Percentiles rank a stretch among this genome's conserved stretches.
Conservation (phyloP, 345 rosid species). For the Atalantia buxifolia region DNA sequence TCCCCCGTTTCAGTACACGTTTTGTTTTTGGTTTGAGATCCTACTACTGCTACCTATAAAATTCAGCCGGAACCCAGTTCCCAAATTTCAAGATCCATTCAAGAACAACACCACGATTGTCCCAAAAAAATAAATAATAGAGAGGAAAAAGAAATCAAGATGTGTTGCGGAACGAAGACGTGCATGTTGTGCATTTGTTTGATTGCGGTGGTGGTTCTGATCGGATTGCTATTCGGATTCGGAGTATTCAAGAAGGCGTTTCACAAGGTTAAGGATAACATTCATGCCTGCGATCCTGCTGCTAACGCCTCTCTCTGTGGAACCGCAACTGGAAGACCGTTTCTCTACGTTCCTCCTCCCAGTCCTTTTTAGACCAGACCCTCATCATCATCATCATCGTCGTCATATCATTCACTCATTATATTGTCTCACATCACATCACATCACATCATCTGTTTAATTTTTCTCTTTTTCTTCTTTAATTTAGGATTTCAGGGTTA, state of each 20-base stretch:
- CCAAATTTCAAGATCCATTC: background rate
- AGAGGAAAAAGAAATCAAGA: slow-evolving; percentile 17
- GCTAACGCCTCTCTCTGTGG: background rate
- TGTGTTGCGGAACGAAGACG: slow-evolving; percentile 69
- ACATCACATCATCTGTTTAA: too few relatives aligned
- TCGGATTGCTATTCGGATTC: slow-evolving; percentile 78
- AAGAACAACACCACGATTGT: background rate
- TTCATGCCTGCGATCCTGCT: slow-evolving; percentile 43
- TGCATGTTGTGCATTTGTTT: slow-evolving; percentile 80
- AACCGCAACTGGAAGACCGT: slow-evolving; percentile 38
- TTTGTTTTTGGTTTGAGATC: background rate
- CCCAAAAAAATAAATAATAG: too few relatives aligned
- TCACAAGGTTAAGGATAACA: slow-evolving; percentile 61
- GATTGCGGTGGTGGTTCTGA: slow-evolving; percentile 56
- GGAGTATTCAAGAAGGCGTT: slow-evolving; percentile 82
- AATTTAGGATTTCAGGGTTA: background rate
- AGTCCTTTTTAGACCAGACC: slow-evolving; percentile 19
- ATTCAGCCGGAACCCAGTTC: background rate
- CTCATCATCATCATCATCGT: background rate
- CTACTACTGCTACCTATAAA: background rate
- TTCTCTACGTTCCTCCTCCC: slow-evolving; percentile 47
- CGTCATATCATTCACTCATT: too few relatives aligned
- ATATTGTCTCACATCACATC: too few relatives aligned
- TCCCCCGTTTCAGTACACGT: background rate
- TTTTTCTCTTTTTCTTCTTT: too few relatives aligned